Percentiles rank a stretch among this genome's conserved stretches.
phyloP scores from a whole-genome alignment of 208 protist genomes.

The Tritrichomonas musculus region DNA sequence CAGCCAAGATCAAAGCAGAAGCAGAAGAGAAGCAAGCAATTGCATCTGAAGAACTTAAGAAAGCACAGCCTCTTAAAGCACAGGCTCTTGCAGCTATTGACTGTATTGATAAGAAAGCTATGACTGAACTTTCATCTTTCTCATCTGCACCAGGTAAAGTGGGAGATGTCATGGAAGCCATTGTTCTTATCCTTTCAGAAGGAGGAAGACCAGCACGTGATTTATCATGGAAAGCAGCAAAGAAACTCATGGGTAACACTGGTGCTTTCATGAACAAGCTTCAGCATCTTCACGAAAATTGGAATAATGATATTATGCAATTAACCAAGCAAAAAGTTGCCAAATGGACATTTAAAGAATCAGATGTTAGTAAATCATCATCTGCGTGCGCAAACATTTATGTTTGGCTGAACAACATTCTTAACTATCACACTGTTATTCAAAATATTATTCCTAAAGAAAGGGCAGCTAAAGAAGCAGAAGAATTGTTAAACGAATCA shows the following conservation, averaged over 20 bases:
- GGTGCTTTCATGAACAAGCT: constrained; percentile 80
- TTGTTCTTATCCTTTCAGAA: constrained; percentile 75
- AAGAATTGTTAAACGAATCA: too few relatives aligned
- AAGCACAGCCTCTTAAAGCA: constrained; percentile 80
- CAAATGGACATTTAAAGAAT: constrained; percentile 71
- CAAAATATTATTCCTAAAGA: constrained; percentile 1
- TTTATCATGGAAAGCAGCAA: constrained; percentile 77
- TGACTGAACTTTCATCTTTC: constrained; percentile 90
- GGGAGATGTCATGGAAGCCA: constrained; percentile 82
- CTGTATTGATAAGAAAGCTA: constrained; percentile 87
- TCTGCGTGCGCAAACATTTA: constrained; percentile 55
- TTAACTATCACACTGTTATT: not conserved
- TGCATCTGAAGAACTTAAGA: constrained; percentile 49
- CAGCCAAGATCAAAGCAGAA: constrained; percentile 7
- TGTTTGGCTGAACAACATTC: constrained; percentile 33
- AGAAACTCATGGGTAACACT: constrained; percentile 90
- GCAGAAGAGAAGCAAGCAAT: constrained; percentile 3
- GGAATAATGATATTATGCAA: constrained; percentile 76
- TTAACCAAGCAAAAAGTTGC: not conserved
- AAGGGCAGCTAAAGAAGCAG: constrained; percentile 43
- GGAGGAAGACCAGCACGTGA: constrained; percentile 55
- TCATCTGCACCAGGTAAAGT: constrained; percentile 82
- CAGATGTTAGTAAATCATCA: constrained; percentile 5
- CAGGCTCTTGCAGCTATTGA: constrained; percentile 85
- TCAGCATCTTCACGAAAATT: constrained; percentile 47